These are phyloP conservation scores for Salicornia ramosissima DNA, from an alignment of 148 eudicot species.

Conservation along the genomic window DNA sequence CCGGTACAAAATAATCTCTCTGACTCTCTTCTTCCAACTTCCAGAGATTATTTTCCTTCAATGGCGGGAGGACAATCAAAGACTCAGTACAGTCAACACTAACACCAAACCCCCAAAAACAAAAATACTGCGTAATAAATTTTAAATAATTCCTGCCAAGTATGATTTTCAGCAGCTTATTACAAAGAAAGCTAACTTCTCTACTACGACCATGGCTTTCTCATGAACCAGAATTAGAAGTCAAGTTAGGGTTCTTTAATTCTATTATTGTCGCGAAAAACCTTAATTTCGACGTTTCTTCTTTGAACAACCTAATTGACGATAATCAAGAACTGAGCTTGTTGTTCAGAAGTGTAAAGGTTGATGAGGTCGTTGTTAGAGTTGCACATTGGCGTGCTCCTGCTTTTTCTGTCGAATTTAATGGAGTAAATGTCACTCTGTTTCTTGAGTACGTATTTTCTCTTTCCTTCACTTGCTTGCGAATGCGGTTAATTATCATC, in stretches of 20 bases:
- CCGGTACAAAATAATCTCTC: background rate
- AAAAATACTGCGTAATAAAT: too few species aligned
- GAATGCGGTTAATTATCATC: background rate
- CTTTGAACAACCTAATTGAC: conserved; percentile 39
- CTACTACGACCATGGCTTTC: conserved; percentile 62
- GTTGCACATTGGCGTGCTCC: conserved; percentile 52
- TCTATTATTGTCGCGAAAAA: conserved; percentile 39
- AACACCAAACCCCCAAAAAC: background rate
- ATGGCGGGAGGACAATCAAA: conserved; percentile 19
- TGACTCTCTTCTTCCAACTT: background rate
- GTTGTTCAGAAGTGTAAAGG: conserved; percentile 35
- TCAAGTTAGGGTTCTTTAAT: conserved; percentile 61
- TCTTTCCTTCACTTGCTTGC: background rate
- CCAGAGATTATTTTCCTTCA: background rate
- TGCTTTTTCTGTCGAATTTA: conserved; percentile 47
- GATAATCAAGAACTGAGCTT: conserved; percentile 34
- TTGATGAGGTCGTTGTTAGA: conserved; percentile 50
- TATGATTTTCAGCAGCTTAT: conserved; percentile 46
- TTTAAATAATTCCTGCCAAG: background rate
- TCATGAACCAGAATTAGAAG: conserved; percentile 50
- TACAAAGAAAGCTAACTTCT: conserved; percentile 46
- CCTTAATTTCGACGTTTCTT: conserved; percentile 41
- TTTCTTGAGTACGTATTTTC: conserved; percentile 33
- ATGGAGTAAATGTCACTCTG: conserved; percentile 49
- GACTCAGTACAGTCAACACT: background rate